Evolutionary conservation across 257 asterid genomes (phyloP).

Genomic region (Lycium ferocissimum): DNA sequence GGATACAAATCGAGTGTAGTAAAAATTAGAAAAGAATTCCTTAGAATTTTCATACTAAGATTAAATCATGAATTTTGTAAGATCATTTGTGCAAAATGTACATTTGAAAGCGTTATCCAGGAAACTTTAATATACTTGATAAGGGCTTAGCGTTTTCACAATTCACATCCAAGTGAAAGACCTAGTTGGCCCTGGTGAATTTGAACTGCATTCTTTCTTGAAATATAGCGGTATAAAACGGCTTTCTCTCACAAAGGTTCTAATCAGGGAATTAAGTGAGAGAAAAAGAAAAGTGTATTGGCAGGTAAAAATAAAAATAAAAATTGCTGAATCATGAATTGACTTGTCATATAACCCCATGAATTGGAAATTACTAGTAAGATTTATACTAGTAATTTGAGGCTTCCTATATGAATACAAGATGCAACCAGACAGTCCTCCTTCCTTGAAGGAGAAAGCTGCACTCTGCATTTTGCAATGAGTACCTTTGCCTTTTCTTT

Average conservation of each 20-base stretch:
- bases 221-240: no score
- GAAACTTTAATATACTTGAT: neutral
- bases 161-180: neutral
- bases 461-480: constrained; percentile 8
- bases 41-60: no score
- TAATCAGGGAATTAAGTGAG: neutral
- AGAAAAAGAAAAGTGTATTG: neutral
- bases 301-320: neutral
- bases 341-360: neutral
- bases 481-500: constrained; percentile 18
- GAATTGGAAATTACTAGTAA: neutral
- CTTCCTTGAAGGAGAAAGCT: neutral
- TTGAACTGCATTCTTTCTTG: neutral
- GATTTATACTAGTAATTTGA: neutral
- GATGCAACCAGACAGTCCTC: neutral
- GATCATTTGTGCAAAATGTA: no score
- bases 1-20: no score
- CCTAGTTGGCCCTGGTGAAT: neutral
- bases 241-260: neutral
- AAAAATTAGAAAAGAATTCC: no score
- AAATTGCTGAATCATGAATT: neutral
- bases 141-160: neutral
- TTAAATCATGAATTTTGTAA: no score
- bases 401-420: neutral
- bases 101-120: neutral